Base-by-base conservation (phyloP, 2,329 filamentous ascomycete genomes). In the Ascochyta rabiei region DNA sequence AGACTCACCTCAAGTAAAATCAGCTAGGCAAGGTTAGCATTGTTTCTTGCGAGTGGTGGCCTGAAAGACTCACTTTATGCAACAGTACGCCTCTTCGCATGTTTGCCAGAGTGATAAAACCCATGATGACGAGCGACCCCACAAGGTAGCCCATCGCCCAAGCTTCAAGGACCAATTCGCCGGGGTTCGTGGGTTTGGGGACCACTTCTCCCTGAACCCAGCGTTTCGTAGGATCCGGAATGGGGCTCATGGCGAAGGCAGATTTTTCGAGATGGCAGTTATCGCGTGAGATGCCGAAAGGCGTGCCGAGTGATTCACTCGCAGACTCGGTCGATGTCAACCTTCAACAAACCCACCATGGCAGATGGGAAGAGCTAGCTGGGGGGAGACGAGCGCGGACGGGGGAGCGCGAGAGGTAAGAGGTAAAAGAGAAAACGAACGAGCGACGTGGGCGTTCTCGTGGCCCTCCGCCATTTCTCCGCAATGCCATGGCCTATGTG, bases 21-120 rank as follows among this genome's bases (percentile, higher is more conserved):
- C 41, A 82, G 69, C 73, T 73, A 44, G 41, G 34, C 7, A 16
- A 28, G 45, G 59, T 72, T 44, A 70, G 64, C 48, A 21, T 34
- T 42, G 30, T 16, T 48, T 21, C 26, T 21, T 45, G 34, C 31
- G 28, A 40, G 19, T 12, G 21, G 42, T 30, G n/a, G 23, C 34
- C 16, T 10, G 30, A 6, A 18, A 16, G 8, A 56, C 67, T 57
- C 51, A 73, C 71, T 64, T 81, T 81, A 64, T 82, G 80, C 53
- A 82, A 67, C 26, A 81, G 61, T 9, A 81, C 77, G 34, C 75
- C 72, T 59, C 72, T 69, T 33, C 79, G 71, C 79, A 81, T 81
- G 58, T 82, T 82, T 21, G 78, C 75, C 24, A 81, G 63, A 16
- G 79, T 79, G 38, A 81, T 76, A 57, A 76, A 79, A 16, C 72